Base-by-base conservation (phyloP, 106 monocot species). In the Posidonia australis region DNA sequence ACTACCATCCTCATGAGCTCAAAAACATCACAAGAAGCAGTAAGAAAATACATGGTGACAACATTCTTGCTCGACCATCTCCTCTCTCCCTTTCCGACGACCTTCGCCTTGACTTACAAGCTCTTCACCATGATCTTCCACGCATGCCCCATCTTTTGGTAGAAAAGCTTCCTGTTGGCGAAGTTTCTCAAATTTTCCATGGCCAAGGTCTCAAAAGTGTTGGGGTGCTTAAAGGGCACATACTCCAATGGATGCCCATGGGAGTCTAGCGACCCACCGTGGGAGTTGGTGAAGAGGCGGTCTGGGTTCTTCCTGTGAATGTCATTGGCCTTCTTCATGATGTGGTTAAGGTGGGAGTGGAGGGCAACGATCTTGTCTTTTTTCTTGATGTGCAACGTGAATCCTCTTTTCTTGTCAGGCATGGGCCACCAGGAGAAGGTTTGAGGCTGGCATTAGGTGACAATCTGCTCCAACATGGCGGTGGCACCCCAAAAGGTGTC, bases 191-290 rank as follows among this genome's bases (percentile, higher is more conserved):
- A 71, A 54, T 93, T 86, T 4, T 65, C 73, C 80, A 92, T 77
- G 23, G 88, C 92, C 22, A 88, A 74, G 11, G 93, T 93, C n/a
- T 83, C 86, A 73, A 93, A 93, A 5, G 89, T 93, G 73, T 76
- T 78, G 5, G 93, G 93, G 62, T 93, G 93, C 74, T 88, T 89
- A 77, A 93, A 93, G 0, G 93, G 93, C 7, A 93, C 93, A 5
- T 82, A 78, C 46, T 88, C 88, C 92, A 88, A 92, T 11, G 90
- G 90, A 26, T 76, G 30, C 29, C 84, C 82, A 9, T 84, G 77
- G 10, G 78, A n/a, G 28, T 92, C 88, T 48, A 65, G 57, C 44
- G 64, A 16, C 32, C 71, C 78, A 48, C 86, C 80, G 31, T 82
- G 75, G 5, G 83, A 72, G 71, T 86, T 86, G 29, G 86, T 86